Percentiles rank a stretch among this genome's conserved stretches.
Conservation (phyloP, 495 filamentous ascomycete species). For the Rhypophila decipiens region DNA sequence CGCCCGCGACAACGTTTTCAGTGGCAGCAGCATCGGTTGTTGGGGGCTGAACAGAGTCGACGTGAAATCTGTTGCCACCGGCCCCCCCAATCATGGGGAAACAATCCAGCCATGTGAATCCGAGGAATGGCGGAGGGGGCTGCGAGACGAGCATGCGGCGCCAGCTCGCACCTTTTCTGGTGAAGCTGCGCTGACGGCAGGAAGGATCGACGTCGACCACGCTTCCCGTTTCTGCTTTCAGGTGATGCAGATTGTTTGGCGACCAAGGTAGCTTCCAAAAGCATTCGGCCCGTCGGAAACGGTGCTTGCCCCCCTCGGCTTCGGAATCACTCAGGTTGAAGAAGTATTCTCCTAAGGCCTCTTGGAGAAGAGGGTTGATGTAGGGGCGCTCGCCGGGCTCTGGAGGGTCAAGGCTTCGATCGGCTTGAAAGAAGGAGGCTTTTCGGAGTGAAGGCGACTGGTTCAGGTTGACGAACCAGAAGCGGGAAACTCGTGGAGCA, state of each 20-base stretch:
- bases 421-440: slow-evolving; percentile 1
- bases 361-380: slow-evolving; percentile 1
- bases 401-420: neutral
- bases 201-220: neutral
- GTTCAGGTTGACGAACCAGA: neutral
- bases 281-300: neutral
- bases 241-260: neutral
- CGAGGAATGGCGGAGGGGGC: slow-evolving; percentile 1
- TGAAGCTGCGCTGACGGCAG: slow-evolving; percentile 1
- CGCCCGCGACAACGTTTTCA: no score
- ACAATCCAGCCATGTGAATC: slow-evolving; percentile 2
- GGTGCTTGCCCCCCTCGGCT: neutral
- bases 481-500: slow-evolving; percentile 1
- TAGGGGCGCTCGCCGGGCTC: neutral
- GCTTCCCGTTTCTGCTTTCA: neutral
- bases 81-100: neutral
- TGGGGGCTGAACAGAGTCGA: neutral
- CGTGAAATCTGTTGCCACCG: neutral
- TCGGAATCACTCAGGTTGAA: slow-evolving; percentile 1
- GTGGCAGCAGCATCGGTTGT: neutral
- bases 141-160: slow-evolving; percentile 1
- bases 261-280: slow-evolving; percentile 2
- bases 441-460: neutral
- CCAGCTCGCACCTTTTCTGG: neutral
- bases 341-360: neutral